A percentile compares a stretch with the other conserved stretches of the same genome.
Evolutionary conservation across 2,329 filamentous ascomycete species (phyloP).

Genomic region (Claviceps fusiformis): DNA sequence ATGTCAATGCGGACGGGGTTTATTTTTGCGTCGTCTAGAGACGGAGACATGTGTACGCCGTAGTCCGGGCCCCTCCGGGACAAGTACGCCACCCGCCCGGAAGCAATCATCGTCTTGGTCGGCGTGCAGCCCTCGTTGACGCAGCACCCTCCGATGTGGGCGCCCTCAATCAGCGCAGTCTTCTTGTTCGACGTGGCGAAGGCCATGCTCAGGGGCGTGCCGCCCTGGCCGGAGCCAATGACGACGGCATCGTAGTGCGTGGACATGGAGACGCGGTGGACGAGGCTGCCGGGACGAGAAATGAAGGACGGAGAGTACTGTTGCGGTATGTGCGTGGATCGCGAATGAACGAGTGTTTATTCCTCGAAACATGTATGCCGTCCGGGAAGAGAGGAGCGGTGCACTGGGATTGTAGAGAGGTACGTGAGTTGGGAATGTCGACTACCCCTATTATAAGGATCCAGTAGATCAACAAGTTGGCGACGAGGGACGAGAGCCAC

Average conservation of each 20-base stretch:
- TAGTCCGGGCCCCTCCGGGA: constrained; percentile 28
- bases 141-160: constrained; percentile 37
- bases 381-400: too few relatives aligned
- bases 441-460: too few relatives aligned
- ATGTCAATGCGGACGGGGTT: constrained; percentile 28
- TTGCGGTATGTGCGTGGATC: not conserved
- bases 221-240: constrained; percentile 39
- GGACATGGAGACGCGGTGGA: not conserved
- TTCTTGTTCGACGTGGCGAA: constrained; percentile 30
- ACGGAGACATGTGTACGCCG: constrained; percentile 21
- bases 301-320: not conserved
- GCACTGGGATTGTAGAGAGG: too few relatives aligned
- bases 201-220: constrained; percentile 34
- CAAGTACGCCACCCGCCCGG: constrained; percentile 34
- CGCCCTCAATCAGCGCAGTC: constrained; percentile 33
- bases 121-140: constrained; percentile 43
- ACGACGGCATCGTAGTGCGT: constrained; percentile 22
- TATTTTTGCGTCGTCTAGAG: not conserved
- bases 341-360: not conserved
- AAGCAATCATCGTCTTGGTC: constrained; percentile 43
- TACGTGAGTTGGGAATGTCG: too few relatives aligned
- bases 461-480: too few relatives aligned
- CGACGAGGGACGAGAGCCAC: not conserved
- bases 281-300: not conserved
- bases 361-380: not conserved